Evolutionary conservation across 179 eudicot species (phyloP).

Genomic region (Sideroxylon spinosum): DNA sequence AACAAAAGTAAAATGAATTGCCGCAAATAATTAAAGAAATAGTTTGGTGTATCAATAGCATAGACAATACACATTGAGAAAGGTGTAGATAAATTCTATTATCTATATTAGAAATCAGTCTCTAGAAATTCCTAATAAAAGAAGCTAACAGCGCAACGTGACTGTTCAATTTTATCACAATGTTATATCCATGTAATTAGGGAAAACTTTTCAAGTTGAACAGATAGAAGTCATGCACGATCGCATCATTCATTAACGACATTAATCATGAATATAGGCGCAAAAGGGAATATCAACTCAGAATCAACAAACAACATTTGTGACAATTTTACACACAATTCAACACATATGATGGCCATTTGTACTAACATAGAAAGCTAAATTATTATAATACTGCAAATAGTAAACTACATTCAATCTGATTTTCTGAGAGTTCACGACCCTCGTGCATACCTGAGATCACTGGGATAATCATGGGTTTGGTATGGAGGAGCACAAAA

Average conservation of each 20-base stretch:
- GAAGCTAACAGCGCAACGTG: not conserved
- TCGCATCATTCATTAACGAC: not conserved
- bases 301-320: not conserved
- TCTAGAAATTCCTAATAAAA: not conserved
- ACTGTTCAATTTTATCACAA: not conserved
- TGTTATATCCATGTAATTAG: not conserved
- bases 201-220: not conserved
- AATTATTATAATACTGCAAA: not conserved
- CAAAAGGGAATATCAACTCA: not conserved
- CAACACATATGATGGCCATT: too few species aligned
- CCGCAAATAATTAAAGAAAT: not conserved
- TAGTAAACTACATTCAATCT: not conserved
- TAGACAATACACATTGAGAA: not conserved
- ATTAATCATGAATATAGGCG: not conserved
- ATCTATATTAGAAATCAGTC: not conserved
- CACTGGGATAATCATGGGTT: conserved; percentile 63
- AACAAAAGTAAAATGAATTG: not conserved
- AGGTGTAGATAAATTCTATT: not conserved
- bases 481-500: conserved; percentile 87
- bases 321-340: not conserved
- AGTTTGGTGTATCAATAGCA: not conserved
- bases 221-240: not conserved
- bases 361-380: not conserved
- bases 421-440: not conserved
- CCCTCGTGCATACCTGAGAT: conserved; percentile 47